These are phyloP conservation scores for Vitis rotundifolia DNA, from an alignment of 164 flowering plant genomes.

Conservation along the genomic window DNA sequence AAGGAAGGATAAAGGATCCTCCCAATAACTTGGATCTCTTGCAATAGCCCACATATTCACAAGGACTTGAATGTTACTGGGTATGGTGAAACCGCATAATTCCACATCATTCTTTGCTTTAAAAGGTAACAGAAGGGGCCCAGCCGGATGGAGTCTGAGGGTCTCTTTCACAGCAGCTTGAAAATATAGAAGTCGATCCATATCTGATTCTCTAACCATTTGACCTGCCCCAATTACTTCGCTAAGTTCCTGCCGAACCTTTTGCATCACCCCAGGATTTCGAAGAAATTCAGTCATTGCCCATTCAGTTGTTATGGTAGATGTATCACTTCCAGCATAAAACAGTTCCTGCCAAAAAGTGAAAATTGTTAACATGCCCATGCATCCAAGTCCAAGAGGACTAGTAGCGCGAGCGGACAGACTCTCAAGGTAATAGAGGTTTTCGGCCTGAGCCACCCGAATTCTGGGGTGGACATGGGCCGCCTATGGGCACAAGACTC, in stretches of 20 bases:
- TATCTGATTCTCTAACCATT: constrained; percentile 7
- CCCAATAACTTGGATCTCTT: background rate
- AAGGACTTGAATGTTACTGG: background rate
- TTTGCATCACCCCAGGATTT: constrained; percentile 1
- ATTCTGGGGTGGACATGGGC: too few relatives aligned
- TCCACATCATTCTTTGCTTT: background rate
- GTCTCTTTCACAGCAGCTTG: background rate
- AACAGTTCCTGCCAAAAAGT: too few relatives aligned
- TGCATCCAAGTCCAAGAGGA: too few relatives aligned
- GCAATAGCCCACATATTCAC: background rate
- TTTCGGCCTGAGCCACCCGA: too few relatives aligned
- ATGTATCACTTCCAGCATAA: constrained; percentile 9
- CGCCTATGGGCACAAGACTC: too few relatives aligned
- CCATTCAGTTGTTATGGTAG: constrained; percentile 7
- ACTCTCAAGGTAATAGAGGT: too few relatives aligned
- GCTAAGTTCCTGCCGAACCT: background rate
- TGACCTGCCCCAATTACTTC: background rate
- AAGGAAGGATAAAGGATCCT: background rate
- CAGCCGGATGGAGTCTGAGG: background rate
- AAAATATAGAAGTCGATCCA: background rate
- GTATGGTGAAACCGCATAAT: background rate
- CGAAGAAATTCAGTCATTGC: constrained; percentile 13
- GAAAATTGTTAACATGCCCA: too few relatives aligned
- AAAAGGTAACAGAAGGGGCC: background rate
- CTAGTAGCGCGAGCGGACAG: too few relatives aligned